These are phyloP conservation scores for Agrostemma githago DNA, from an alignment of 148 eudicot species.

Conservation along the genomic window DNA sequence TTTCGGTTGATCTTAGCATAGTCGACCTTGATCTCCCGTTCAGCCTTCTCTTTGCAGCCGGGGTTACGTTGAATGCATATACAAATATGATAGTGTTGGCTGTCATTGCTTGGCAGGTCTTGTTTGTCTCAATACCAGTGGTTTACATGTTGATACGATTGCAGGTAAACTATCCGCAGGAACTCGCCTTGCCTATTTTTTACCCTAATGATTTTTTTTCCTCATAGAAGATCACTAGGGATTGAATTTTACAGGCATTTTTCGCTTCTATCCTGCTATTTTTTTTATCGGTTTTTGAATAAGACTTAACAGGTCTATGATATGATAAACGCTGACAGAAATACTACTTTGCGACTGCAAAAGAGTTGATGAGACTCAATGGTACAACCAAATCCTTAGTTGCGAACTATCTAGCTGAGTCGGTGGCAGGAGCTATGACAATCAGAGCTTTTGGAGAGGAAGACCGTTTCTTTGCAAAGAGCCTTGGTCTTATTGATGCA, in stretches of 20 bases:
- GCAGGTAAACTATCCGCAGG: conserved; percentile 47
- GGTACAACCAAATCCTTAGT: conserved; percentile 89
- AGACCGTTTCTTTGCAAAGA: conserved; percentile 74
- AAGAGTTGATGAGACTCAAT: conserved; percentile 84
- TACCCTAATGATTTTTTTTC: too few species aligned
- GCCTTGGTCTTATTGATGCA: conserved; percentile 66
- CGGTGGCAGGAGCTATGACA: conserved; percentile 71
- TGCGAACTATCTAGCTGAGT: conserved; percentile 88
- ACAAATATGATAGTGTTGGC: conserved; percentile 63
- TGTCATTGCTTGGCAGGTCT: conserved; percentile 84
- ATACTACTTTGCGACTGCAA: conserved; percentile 75
- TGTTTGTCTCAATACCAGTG: conserved; percentile 76
- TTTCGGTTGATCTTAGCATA: conserved; percentile 82
- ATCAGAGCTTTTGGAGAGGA: conserved; percentile 87
- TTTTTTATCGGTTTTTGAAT: not conserved
- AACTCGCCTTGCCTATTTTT: not conserved
- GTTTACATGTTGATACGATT: conserved; percentile 53
- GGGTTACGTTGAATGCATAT: conserved; percentile 50
- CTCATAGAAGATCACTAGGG: too few species aligned
- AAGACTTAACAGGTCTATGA: not conserved
- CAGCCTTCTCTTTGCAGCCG: conserved; percentile 51
- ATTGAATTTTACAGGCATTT: not conserved
- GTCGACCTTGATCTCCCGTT: conserved; percentile 81
- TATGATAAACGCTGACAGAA: conserved; percentile 36
- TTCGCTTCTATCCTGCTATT: not conserved